phyloP scores from a whole-genome alignment of 169 alveolate genomes.

The Eimeria acervulina region DNA sequence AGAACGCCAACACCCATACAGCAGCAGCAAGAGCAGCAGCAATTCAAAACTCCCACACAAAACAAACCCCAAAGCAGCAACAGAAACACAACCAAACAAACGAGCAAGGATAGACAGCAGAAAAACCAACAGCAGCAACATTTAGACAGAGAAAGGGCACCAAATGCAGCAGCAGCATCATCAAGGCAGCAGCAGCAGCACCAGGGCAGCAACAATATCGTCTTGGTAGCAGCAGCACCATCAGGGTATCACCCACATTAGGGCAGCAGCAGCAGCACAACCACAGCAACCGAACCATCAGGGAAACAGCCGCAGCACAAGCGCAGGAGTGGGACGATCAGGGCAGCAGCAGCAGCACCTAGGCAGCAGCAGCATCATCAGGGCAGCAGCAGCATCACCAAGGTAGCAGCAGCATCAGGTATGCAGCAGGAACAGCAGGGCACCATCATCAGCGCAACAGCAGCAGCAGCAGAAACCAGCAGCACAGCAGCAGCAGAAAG shows the following conservation, averaged over 20 bases:
- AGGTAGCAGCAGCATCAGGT: not conserved
- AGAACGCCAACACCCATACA: not conserved
- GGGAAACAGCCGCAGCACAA: conserved; percentile 3
- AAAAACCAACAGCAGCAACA: not conserved
- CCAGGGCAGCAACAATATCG: not conserved
- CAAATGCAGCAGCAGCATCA: no score
- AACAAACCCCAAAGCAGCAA: not conserved
- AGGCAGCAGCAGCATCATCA: not conserved
- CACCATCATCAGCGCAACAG: not conserved
- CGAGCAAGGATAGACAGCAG: not conserved
- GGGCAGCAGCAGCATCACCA: not conserved
- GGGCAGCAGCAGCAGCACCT: conserved; percentile 10
- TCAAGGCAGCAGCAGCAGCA: not conserved
- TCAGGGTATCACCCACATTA: not conserved
- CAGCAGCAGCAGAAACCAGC: not conserved
- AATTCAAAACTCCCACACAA: no score
- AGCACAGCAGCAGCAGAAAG: conserved; percentile 23
- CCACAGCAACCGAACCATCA: not conserved
- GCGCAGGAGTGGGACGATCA: no score
- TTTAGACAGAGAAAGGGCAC: no score
- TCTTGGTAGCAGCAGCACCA: not conserved
- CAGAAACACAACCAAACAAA: not conserved
- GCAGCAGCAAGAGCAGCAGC: not conserved
- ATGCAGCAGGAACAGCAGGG: not conserved
- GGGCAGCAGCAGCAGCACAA: conserved; percentile 33